Percentiles rank a stretch among this genome's conserved stretches.
phyloP scores from a whole-genome alignment of 2,329 filamentous ascomycete genomes.

The Macroventuria anomochaeta region DNA sequence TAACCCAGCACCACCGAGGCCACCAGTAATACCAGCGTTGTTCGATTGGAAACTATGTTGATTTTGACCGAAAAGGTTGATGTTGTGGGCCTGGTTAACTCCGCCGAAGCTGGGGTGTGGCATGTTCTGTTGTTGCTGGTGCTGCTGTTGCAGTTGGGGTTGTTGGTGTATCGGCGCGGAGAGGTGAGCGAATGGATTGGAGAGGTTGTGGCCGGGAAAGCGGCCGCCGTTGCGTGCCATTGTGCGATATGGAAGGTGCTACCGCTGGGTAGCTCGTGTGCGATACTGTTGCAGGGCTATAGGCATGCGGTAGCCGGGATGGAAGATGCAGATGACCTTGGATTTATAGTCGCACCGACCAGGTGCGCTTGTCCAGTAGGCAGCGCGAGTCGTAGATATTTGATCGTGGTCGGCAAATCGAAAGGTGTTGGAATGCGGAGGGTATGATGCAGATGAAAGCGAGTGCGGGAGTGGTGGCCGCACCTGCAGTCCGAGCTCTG shows the following conservation, averaged over 20 bases:
- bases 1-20: constrained; percentile 62
- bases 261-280: constrained; percentile 27
- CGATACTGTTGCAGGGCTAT: constrained; percentile 5
- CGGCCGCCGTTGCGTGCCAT: constrained; percentile 67
- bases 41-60: constrained; percentile 55
- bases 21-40: constrained; percentile 60
- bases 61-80: constrained; percentile 59
- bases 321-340: not conserved
- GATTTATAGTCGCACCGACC: not conserved
- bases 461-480: constrained; percentile 9
- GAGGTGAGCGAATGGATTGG: constrained; percentile 65
- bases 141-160: constrained; percentile 54
- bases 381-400: not conserved
- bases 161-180: constrained; percentile 57
- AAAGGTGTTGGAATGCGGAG: constrained; percentile 5
- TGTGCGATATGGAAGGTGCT: constrained; percentile 28
- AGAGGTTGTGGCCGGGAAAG: constrained; percentile 64
- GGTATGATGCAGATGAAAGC: constrained; percentile 7
- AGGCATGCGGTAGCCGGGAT: constrained; percentile 4
- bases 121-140: constrained; percentile 54
- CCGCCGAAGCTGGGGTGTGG: constrained; percentile 71
- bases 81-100: constrained; percentile 64
- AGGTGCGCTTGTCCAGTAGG: not conserved
- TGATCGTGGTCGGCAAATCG: not conserved
- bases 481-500: constrained; percentile 4